Evolutionary conservation across 768 basidiomycete species (phyloP), one percentile per base, ranked within the genome.

Genomic region (Erythrobasidium yunnanense): DNA sequence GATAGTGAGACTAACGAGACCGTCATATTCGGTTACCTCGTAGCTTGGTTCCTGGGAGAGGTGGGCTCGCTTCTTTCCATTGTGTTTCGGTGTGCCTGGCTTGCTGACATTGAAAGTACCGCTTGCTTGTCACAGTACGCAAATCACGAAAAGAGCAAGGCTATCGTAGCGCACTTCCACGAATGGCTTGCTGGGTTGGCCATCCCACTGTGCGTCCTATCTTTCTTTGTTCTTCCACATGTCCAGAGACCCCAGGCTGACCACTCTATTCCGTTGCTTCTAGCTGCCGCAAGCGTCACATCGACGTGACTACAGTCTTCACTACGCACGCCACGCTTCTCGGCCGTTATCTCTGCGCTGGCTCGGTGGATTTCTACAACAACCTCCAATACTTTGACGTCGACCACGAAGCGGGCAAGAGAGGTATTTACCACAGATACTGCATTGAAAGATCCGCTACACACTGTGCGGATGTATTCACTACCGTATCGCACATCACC

Each of bases 31-130:
- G 93, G 93, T 15, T 99, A 99, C 77, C 84, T 99, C 69, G 88
- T 93, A 56, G 91, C 93, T 4, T 99, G 95, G 93, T 97, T 99
- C 81, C 81, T 99, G n/a, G 93, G 93, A 72, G 93, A 99, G 80
- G 90, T 90, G 66, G 69, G 86, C 34, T 51, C 20, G 32, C n/a
- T 23, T 27, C 20, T 22, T 22, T 63, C 34, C 35, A 22, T 15
- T n/a, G 15, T 53, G 15, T n/a, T 13, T 17, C 51, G 23, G 23
- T 32, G 51, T 55, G 58, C 20, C 33, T 25, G 25, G n/a, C 5
- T 49, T 45, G 2, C 22, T 45, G 49, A 46, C 33, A 52, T 20
- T n/a, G 42, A 15, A 45, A 20, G 42, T 15, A n/a, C n/a, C n/a
- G n/a, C 73, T 34, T 8, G 18, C 6, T 0, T 46, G 11, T 50